Evolutionary conservation across 164 flowering plant genomes (phyloP).

Genomic region (grape (Vitis vinifera)): ASM3070453v1 NC_081808.1:515501-516000

Average conservation of each 20-base stretch:
- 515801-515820: conserved; percentile 95
- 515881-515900: conserved; percentile 94
- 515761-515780: not conserved
- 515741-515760: not conserved
- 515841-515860: conserved; percentile 97
- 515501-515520: conserved; percentile 78
- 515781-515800: conserved; percentile 18
- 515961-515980: not conserved
- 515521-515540: conserved; percentile 99
- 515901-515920: conserved; percentile 88
- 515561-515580: conserved; percentile 94
- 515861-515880: conserved; percentile 94
- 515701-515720: not conserved
- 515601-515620: not conserved
- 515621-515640: not conserved
- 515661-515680: not conserved
- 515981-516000: not conserved
- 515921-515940: conserved; percentile 86
- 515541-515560: conserved; percentile 87
- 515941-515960: not conserved
- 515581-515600: conserved; percentile 76
- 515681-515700: not conserved
- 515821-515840: conserved; percentile 91
- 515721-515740: not conserved
- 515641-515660: not conserved